Percentiles rank a stretch among this genome's conserved stretches.
These are phyloP conservation scores for Aureobasidium sp. DNA, from an alignment of 2,329 filamentous ascomycete species.

Conservation along the genomic window DNA sequence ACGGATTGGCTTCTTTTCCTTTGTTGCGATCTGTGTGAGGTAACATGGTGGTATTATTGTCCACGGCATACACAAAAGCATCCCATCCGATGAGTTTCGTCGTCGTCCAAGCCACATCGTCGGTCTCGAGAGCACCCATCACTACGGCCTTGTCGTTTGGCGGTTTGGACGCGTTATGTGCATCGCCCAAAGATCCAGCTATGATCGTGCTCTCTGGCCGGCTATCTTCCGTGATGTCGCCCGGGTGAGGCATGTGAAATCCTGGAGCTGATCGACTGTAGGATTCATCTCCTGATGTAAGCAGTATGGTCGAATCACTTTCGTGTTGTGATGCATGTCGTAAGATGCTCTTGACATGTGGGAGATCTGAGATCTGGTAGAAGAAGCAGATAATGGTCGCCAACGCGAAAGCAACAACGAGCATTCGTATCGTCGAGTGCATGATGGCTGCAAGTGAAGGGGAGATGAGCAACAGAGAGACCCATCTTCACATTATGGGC, in stretches of 20 bases:
- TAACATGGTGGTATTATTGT: constrained; percentile 26
- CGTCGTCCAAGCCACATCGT: constrained; percentile 51
- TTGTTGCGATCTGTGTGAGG: constrained; percentile 39
- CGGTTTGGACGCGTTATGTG: background rate
- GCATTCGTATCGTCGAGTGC: background rate
- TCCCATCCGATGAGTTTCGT: constrained; percentile 52
- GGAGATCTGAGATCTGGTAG: constrained; percentile 9
- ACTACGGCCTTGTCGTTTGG: constrained; percentile 28
- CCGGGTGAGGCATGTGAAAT: background rate
- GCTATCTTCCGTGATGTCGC: background rate
- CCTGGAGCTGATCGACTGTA: constrained; percentile 6
- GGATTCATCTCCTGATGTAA: background rate
- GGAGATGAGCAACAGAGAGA: background rate
- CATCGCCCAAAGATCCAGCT: background rate
- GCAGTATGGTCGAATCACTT: background rate
- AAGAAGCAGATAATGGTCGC: background rate
- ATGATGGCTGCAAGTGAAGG: background rate
- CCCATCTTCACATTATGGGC: background rate
- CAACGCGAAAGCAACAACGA: background rate
- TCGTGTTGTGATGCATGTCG: background rate
- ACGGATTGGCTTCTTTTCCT: constrained; percentile 52
- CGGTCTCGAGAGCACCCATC: constrained; percentile 48
- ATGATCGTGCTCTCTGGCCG: background rate
- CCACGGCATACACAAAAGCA: constrained; percentile 47
- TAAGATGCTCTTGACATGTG: background rate